Evolutionary conservation across 2,329 filamentous ascomycete species (phyloP).

Genomic region (Decorospora gaudefroyi): DNA sequence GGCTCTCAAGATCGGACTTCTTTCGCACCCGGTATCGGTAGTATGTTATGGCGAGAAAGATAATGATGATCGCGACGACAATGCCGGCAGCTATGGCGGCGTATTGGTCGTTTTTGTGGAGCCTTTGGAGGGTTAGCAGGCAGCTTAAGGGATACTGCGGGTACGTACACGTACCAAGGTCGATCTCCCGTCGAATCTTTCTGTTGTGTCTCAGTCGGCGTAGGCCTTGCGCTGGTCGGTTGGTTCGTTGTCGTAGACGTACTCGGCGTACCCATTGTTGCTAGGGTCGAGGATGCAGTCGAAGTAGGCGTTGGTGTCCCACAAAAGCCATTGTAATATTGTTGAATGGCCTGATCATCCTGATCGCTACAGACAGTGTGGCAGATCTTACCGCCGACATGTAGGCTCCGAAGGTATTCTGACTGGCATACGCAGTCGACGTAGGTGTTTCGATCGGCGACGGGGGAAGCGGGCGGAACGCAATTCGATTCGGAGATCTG

Average conservation of each 20-base stretch:
- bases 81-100: constrained; percentile 79
- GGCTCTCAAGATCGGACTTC: background rate
- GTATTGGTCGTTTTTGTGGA: constrained; percentile 75
- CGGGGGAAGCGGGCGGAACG: constrained; percentile 61
- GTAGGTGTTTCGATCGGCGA: constrained; percentile 59
- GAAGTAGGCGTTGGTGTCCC: background rate
- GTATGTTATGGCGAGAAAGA: background rate
- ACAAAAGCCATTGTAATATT: constrained; percentile 8
- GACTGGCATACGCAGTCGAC: constrained; percentile 76
- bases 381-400: constrained; percentile 64
- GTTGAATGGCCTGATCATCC: constrained; percentile 57
- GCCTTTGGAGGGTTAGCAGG: constrained; percentile 54
- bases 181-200: constrained; percentile 13
- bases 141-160: background rate
- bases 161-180: constrained; percentile 17
- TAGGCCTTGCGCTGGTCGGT: background rate
- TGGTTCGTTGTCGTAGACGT: background rate
- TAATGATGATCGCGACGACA: constrained; percentile 65
- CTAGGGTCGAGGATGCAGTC: background rate
- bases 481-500: constrained; percentile 62
- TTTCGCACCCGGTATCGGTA: background rate
- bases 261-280: background rate
- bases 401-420: constrained; percentile 61
- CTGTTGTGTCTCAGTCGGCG: constrained; percentile 10
- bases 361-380: constrained; percentile 60